These are phyloP conservation scores for Magnaporthiopsis poae DNA, from an alignment of 2,329 filamentous ascomycete species.

Conservation along the genomic window DNA sequence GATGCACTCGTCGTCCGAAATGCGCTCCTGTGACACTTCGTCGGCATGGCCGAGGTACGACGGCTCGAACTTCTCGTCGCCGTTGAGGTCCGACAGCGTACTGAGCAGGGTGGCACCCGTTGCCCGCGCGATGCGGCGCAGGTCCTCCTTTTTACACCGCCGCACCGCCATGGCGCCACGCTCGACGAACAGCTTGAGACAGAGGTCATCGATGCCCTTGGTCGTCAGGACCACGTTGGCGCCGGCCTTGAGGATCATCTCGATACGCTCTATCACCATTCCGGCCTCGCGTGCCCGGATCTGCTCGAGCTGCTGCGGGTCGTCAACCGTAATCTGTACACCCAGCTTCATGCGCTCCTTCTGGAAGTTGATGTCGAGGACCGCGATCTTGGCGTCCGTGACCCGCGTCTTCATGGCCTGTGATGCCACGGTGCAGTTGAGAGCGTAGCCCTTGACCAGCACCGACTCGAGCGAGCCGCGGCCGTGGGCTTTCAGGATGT, in stretches of 20 bases:
- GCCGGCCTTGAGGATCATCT: constrained; percentile 95
- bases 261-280: constrained; percentile 85
- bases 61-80: constrained; percentile 90
- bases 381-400: constrained; percentile 89
- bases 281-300: constrained; percentile 86
- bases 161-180: constrained; percentile 90
- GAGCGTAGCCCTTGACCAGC: constrained; percentile 87
- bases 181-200: constrained; percentile 89
- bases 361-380: constrained; percentile 94
- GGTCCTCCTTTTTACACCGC: constrained; percentile 96
- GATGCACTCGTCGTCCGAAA: constrained; percentile 98
- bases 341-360: constrained; percentile 99
- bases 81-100: constrained; percentile 90
- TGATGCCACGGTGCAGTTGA: constrained; percentile 97
- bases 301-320: constrained; percentile 93
- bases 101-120: constrained; percentile 88
- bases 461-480: constrained; percentile 83
- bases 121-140: constrained; percentile 88
- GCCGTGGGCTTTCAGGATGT: constrained; percentile 95
- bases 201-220: constrained; percentile 95
- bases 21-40: constrained; percentile 94
- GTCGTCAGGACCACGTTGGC: constrained; percentile 95
- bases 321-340: constrained; percentile 95
- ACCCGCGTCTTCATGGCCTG: constrained; percentile 95
- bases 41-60: constrained; percentile 85